A percentile compares a stretch with the other conserved stretches of the same genome.
Conservation (phyloP, 352 stramenopile genomes). For the Globisporangium irregulare region DNA sequence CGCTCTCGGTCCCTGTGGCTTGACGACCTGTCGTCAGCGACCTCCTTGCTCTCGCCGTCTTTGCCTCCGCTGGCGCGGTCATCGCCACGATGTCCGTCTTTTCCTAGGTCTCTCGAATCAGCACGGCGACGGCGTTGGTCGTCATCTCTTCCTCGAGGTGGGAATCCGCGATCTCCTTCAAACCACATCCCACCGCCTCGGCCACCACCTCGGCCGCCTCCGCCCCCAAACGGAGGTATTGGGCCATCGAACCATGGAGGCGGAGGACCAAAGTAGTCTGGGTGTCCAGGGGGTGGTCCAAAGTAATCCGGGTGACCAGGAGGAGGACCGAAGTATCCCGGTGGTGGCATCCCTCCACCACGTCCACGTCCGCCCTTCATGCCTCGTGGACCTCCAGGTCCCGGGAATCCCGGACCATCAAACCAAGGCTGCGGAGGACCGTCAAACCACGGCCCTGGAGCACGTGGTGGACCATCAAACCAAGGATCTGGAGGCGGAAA, state of each 20-base stretch:
- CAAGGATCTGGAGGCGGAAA: constrained; percentile 59
- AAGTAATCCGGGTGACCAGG: constrained; percentile 63
- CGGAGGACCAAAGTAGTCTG: constrained; percentile 74
- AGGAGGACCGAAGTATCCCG: constrained; percentile 67
- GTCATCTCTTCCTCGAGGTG: constrained; percentile 36
- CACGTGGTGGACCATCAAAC: constrained; percentile 63
- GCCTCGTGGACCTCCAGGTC: constrained; percentile 29
- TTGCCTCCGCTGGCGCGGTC: constrained; percentile 16
- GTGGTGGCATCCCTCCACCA: constrained; percentile 49
- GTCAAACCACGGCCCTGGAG: constrained; percentile 75
- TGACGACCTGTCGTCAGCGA: not conserved
- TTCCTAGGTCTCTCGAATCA: constrained; percentile 33
- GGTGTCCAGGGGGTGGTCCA: constrained; percentile 61
- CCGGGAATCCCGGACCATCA: constrained; percentile 61
- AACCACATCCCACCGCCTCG: constrained; percentile 41
- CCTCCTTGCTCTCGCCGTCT: constrained; percentile 28
- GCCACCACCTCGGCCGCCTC: constrained; percentile 36
- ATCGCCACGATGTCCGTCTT: constrained; percentile 25
- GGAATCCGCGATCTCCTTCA: constrained; percentile 35
- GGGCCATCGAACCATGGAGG: constrained; percentile 69
- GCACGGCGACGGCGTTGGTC: constrained; percentile 45
- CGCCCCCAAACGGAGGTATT: constrained; percentile 45
- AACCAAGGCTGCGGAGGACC: constrained; percentile 73
- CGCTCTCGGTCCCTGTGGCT: constrained; percentile 10
- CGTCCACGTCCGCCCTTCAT: constrained; percentile 48